Base-by-base conservation (phyloP, 2,329 filamentous ascomycete genomes). In the Claviceps arundinis region DNA sequence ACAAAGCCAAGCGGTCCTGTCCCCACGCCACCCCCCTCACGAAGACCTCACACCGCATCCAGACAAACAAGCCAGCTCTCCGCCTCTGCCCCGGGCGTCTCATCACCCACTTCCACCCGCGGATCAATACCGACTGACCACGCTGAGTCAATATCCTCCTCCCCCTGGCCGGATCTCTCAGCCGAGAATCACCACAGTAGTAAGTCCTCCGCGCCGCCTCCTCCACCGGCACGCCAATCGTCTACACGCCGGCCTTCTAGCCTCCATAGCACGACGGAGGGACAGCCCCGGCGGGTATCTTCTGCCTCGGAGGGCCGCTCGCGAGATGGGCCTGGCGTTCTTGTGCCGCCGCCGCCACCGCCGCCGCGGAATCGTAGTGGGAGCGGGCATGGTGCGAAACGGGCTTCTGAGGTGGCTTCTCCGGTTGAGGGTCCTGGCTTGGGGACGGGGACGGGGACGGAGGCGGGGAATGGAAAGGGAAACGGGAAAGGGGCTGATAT, bases 11-110 rank as follows among this genome's bases (percentile, higher is more conserved):
- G 65, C 52, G 60, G 64, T 17, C 65, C 66, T 51, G 71, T 69
- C 0, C 77, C 76, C 0, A 71, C 73, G 8, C 77, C 78, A 16
- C 78, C 79, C 17, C 78, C 78, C 1, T 76, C 78, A 8, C 70
- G 78, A 45, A 70, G 79, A 34, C 72, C 71, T 6, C 67, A 67
- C 37, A 68, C 70, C 47, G 61, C 57, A 16, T 62, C 67, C n/a
- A 68, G 62, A 40, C 64, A 64, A 43, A 57, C 60, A 3, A 61
- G 53, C 38, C 59, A 59, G 19, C 43, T 56, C 14, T 55, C 58
- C 2, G 53, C 58, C 5, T 55, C 58, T 1, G 52, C 58, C 5
- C 55, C 57, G 9, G 53, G 58, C 16, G 45, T 52, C 9, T 54
- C 56, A 40, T 49, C 55, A 17, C 30, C 55, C 30, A 60, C 54